These are phyloP conservation scores for Panicum miliaceum DNA, from an alignment of 176 grass and related monocot species.

Conservation along the genomic window DNA sequence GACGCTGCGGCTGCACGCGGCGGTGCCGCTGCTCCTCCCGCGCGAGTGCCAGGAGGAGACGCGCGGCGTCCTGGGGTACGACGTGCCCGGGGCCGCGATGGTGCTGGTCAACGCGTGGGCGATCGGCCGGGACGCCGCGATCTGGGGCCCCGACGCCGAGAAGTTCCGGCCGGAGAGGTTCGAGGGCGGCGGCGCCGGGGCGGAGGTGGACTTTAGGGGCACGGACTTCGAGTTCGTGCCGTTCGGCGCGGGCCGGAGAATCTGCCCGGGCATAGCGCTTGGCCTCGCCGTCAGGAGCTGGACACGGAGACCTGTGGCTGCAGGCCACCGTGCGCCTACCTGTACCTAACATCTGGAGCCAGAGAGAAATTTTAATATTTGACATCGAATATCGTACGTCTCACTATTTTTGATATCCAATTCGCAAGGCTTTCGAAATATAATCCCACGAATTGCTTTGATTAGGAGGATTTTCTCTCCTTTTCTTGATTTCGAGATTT, in stretches of 20 bases:
- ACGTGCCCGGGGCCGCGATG: constrained; percentile 36
- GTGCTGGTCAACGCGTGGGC: constrained; percentile 44
- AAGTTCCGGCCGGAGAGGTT: constrained; percentile 40
- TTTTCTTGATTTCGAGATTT: no score
- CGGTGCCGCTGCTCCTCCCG: constrained; percentile 32
- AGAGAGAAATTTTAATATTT: no score
- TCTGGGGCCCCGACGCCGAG: constrained; percentile 43
- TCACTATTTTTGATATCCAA: no score
- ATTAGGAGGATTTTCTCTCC: no score
- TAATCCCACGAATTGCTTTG: no score
- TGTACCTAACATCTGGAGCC: not conserved
- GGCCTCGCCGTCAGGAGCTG: constrained; percentile 23
- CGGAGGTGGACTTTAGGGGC: constrained; percentile 34
- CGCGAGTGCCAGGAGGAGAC: constrained; percentile 4
- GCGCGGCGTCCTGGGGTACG: constrained; percentile 8
- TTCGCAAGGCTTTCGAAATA: no score
- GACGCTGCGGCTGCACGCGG: constrained; percentile 35
- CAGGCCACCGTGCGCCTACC: not conserved
- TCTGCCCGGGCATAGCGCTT: constrained; percentile 35
- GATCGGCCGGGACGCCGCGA: constrained; percentile 16
- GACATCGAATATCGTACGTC: no score
- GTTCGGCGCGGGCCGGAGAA: constrained; percentile 42
- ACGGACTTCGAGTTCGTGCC: constrained; percentile 48
- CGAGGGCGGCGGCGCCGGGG: not conserved
- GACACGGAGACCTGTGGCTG: constrained; percentile 38